Evolutionary conservation across 2,329 filamentous ascomycete species (phyloP).

Genomic region (Hymenotorrendiella dingleyae): DNA sequence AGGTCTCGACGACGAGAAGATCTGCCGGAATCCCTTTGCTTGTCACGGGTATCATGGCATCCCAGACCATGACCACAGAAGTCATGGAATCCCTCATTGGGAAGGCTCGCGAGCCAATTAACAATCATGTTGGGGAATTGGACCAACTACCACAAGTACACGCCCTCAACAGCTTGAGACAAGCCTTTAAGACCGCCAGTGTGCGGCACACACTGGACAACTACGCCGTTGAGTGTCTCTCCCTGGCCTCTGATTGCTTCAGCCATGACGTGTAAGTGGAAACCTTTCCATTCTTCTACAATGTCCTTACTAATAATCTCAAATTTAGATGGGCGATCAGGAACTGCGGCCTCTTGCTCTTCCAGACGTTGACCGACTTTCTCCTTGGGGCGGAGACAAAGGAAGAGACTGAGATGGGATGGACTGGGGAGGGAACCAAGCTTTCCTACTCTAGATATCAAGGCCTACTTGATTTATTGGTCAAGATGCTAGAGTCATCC

Average conservation of each 20-base stretch:
- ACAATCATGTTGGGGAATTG: too few relatives aligned
- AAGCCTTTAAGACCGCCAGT: constrained; percentile 79
- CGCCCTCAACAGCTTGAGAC: constrained; percentile 87
- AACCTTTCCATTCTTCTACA: neutral
- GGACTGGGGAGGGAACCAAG: constrained; percentile 57
- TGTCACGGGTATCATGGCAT: constrained; percentile 72
- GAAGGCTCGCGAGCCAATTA: constrained; percentile 10
- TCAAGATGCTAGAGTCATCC: constrained; percentile 48
- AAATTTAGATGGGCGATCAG: constrained; percentile 75
- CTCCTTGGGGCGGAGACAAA: constrained; percentile 73
- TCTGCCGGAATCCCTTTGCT: constrained; percentile 89
- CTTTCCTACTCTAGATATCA: constrained; percentile 67
- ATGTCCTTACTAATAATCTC: constrained; percentile 8
- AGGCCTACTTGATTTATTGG: constrained; percentile 56
- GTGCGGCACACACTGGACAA: constrained; percentile 67
- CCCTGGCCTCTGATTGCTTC: constrained; percentile 74
- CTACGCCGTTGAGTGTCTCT: constrained; percentile 67
- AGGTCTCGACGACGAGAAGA: constrained; percentile 77
- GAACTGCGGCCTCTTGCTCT: constrained; percentile 85
- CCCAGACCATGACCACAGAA: too few relatives aligned
- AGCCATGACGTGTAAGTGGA: constrained; percentile 50
- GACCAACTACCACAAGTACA: constrained; percentile 83
- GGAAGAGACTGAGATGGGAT: constrained; percentile 51
- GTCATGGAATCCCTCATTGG: neutral
- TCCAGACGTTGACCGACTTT: constrained; percentile 77